phyloP scores from a whole-genome alignment of 2,329 filamentous ascomycete species.

The Fusarium paranaense region DNA sequence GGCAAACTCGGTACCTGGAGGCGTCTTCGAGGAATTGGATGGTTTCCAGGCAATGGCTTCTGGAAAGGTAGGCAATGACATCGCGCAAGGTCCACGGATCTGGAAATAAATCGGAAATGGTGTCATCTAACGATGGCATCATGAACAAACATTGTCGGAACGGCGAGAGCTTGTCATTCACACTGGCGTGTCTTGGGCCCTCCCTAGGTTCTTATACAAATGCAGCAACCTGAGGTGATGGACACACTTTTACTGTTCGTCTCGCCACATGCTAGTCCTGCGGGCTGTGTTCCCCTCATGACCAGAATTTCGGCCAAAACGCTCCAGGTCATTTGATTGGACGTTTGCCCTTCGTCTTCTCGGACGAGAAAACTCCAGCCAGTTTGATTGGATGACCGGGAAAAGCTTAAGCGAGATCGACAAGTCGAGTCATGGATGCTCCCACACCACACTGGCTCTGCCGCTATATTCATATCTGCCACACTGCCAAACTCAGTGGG shows the following conservation, averaged over 20 bases:
- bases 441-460: neutral
- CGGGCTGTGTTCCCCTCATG: neutral
- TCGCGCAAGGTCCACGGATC: neutral
- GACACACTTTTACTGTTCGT: neutral
- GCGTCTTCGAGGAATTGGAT: neutral
- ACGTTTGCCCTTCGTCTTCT: neutral
- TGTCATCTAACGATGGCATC: neutral
- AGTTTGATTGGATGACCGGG: neutral
- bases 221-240: neutral
- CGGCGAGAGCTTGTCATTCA: no score
- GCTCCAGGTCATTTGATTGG: neutral
- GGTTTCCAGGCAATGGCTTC: neutral
- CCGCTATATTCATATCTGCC: no score
- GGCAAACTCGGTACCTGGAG: neutral
- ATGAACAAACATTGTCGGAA: neutral
- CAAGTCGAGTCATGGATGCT: neutral
- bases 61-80: neutral
- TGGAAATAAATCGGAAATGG: neutral
- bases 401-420: neutral
- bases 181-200: neutral
- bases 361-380: neutral
- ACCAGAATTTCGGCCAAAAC: neutral
- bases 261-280: neutral
- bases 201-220: neutral
- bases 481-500: rapidly evolving